phyloP scores from a whole-genome alignment of 2,329 filamentous ascomycete genomes.

The Fusarium protoensiforme region DNA sequence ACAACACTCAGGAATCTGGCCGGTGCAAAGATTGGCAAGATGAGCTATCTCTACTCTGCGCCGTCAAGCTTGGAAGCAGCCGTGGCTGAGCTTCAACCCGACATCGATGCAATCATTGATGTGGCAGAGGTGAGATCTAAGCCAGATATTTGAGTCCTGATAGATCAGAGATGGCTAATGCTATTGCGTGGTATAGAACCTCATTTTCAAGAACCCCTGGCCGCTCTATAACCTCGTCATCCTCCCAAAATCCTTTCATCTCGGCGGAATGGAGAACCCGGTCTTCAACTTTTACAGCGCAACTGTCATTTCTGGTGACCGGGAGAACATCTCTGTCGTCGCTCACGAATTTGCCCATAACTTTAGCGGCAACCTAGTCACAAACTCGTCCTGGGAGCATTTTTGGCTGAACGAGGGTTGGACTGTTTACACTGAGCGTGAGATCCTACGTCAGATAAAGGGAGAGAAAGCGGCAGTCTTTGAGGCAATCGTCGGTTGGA shows the following conservation, averaged over 20 bases:
- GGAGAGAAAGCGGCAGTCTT: background rate
- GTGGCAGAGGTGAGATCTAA: background rate
- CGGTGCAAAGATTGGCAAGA: background rate
- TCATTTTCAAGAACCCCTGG: conserved; percentile 5
- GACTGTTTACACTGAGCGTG: conserved; percentile 3
- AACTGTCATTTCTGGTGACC: background rate
- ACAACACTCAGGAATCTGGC: background rate
- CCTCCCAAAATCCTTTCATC: conserved; percentile 5
- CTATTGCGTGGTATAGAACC: background rate
- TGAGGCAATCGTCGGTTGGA: background rate
- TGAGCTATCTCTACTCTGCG: background rate
- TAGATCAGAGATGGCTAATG: background rate
- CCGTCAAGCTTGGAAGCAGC: background rate
- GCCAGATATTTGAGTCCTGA: background rate
- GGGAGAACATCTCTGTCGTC: conserved; percentile 4
- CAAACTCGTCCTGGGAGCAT: conserved; percentile 10
- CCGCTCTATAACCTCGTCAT: conserved; percentile 4
- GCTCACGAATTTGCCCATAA: conserved; percentile 5
- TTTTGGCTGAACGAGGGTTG: conserved; percentile 11
- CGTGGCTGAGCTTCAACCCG: background rate
- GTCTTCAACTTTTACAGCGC: conserved; percentile 16
- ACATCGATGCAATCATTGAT: background rate
- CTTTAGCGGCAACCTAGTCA: conserved; percentile 7
- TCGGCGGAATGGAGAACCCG: conserved; percentile 12
- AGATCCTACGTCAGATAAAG: background rate